These are phyloP conservation scores for Gnomoniopsis sp. DNA, from an alignment of 2,329 filamentous ascomycete species.

Conservation along the genomic window DNA sequence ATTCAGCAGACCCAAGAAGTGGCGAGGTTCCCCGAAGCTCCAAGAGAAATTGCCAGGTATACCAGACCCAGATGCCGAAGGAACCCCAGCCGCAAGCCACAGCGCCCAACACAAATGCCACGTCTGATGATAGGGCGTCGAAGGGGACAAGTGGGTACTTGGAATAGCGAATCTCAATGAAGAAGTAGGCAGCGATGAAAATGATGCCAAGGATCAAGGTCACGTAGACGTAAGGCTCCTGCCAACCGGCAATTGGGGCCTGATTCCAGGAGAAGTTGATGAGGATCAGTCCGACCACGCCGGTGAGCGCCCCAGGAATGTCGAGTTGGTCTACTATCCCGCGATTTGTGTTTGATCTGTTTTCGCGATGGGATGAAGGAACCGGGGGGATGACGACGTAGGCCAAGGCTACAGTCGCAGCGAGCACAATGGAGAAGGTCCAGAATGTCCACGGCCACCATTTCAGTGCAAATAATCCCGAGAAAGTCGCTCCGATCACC, in stretches of 20 bases:
- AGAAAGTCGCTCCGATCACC: conserved; percentile 28
- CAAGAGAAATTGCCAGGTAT: conserved; percentile 47
- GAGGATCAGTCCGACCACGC: conserved; percentile 48
- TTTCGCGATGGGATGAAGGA: not conserved
- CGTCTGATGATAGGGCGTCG: conserved; percentile 41
- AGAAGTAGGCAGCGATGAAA: conserved; percentile 47
- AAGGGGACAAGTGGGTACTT: conserved; percentile 56
- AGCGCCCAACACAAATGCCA: conserved; percentile 52
- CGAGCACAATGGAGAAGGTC: conserved; percentile 22
- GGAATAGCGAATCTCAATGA: conserved; percentile 43
- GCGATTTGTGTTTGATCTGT: not conserved
- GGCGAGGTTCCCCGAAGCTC: conserved; percentile 27
- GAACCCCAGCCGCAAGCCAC: conserved; percentile 51
- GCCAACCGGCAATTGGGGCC: conserved; percentile 50
- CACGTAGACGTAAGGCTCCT: conserved; percentile 44
- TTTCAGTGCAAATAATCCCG: conserved; percentile 24
- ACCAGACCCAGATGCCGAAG: conserved; percentile 53
- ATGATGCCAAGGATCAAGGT: conserved; percentile 49
- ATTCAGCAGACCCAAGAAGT: conserved; percentile 29
- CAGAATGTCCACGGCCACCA: conserved; percentile 31
- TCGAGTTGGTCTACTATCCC: conserved; percentile 22
- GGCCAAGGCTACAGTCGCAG: conserved; percentile 22
- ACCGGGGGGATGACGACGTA: conserved; percentile 21
- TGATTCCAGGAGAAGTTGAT: conserved; percentile 60
- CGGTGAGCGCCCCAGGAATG: conserved; percentile 26